Base-by-base conservation (phyloP, 768 basidiomycete species). In the Cubamyces lactineus region DNA sequence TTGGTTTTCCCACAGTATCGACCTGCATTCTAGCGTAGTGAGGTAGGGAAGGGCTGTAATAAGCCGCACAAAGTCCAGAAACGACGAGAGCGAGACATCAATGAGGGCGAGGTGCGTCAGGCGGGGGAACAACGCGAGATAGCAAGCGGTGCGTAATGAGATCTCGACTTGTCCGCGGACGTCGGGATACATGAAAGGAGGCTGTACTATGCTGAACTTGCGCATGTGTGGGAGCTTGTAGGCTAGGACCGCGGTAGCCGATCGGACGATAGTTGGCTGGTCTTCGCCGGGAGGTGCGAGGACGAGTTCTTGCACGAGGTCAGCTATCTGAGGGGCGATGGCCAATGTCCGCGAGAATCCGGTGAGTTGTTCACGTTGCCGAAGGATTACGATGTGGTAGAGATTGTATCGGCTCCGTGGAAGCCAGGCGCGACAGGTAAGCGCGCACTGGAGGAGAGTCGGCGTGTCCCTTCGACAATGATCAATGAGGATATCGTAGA, bases 401-500 rank as follows among this genome's bases (percentile, higher is more conserved):
- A 64, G 16, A 49, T 65, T n/a, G 50, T 70, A 56, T 47, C 69
- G 23, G 23, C 70, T 40, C 47, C 70, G 23, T 60, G 65, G 38
- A 64, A 67, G 6, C 28, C 38, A 23, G 23, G 57, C 19, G 58
- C 63, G 3, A 60, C 69, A 9, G 28, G 19, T 46, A 5, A 46
- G 45, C 19, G 45, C 45, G 19, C 45, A 46, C 13, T 21, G 45
- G 34, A 34, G 34, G 34, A 34, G 34, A 5, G 34, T 34, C 4
- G 34, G 9, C 5, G 34, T 7, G 34, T 11, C 9, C 34, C 34
- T 34, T 9, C 34, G 34, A 11, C 34, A 7, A 7, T 34, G 5
- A 34, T 34, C 34, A 9, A 34, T 34, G 9, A 34, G 5, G 34
- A 34, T 34, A 11, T 34, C 34, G 34, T 34, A 34, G 9, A 34